A percentile compares a stretch with the other conserved stretches of the same genome.
These are phyloP conservation scores for Diplodia intermedia DNA, from an alignment of 2,329 filamentous ascomycete species.

Conservation along the genomic window DNA sequence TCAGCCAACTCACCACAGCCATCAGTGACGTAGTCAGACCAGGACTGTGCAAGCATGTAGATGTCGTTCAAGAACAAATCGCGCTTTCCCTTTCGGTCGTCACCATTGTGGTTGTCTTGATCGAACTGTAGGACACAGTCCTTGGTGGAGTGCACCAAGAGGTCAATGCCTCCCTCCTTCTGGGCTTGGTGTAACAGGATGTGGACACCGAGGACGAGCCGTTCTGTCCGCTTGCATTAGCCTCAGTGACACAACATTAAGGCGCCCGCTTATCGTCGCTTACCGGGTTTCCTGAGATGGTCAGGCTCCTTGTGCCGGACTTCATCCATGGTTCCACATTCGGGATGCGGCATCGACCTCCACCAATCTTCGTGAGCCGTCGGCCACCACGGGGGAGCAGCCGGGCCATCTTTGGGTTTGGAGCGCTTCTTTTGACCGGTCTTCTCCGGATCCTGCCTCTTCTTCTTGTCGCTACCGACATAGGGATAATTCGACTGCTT, in stretches of 20 bases:
- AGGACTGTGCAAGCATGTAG: slow-evolving; percentile 27
- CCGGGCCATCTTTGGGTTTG: slow-evolving; percentile 53
- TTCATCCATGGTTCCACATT: slow-evolving; percentile 35
- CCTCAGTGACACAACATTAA: background rate
- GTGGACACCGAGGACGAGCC: slow-evolving; percentile 31
- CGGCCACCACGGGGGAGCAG: slow-evolving; percentile 47
- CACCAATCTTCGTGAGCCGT: slow-evolving; percentile 25
- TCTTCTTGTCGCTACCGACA: slow-evolving; percentile 67
- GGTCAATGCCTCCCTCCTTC: slow-evolving; percentile 16
- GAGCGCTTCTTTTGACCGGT: slow-evolving; percentile 21
- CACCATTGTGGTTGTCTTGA: slow-evolving; percentile 27
- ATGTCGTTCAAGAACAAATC: slow-evolving; percentile 29
- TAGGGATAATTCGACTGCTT: slow-evolving; percentile 80
- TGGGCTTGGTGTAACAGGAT: slow-evolving; percentile 30
- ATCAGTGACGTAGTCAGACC: slow-evolving; percentile 25
- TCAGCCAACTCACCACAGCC: slow-evolving; percentile 29
- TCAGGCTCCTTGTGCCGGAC: slow-evolving; percentile 76
- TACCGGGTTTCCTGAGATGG: slow-evolving; percentile 72
- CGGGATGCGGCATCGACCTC: slow-evolving; percentile 21
- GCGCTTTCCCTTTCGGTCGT: slow-evolving; percentile 26
- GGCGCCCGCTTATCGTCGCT: background rate
- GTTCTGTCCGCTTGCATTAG: slow-evolving; percentile 24
- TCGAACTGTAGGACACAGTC: slow-evolving; percentile 30
- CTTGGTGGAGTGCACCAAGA: slow-evolving; percentile 33
- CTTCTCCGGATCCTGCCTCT: slow-evolving; percentile 37